Evolutionary conservation across 2,329 filamentous ascomycete genomes (phyloP), one percentile per base, ranked within the genome.

Genomic region (Neofusicoccum sp.): DNA sequence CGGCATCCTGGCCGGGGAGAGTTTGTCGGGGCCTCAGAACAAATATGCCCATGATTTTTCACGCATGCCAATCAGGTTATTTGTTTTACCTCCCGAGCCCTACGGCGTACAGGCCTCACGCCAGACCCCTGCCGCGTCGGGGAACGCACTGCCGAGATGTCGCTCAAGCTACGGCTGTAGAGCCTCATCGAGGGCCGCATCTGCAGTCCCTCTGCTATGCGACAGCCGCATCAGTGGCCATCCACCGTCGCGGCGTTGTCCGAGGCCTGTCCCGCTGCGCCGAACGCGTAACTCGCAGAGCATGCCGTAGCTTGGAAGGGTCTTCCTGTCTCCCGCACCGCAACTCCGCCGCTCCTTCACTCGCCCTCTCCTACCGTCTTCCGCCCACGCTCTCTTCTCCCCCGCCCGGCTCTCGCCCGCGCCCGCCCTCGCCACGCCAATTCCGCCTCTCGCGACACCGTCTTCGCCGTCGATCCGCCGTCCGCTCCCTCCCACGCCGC

Each of bases 271-370:
- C 16, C 16, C 47, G 34, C 44, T 60, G 36, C 45, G 57, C 57
- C 57, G 57, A 60, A 60, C 57, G 57, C 57, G 57, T 60, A 48
- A 51, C 36, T 40, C 34, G 34, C 34, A 38, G 51, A 56, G 51
- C 51, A 56, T 56, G 51, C 51, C 51, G 38, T 56, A 56, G 33
- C 51, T 24, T 31, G 31, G 49, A 54, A 56, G 51, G 51, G 51
- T 56, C 51, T 56, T 60, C 45, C 57, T 48, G 44, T 41, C 57
- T 49, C 28, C 57, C 44, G 44, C 57, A 49, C 41, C 41, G 41
- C 41, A 11, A 45, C 41, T 45, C 28, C 41, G 41, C 57, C 57
- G 57, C 44, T 60, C 57, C 45, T 49, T 60, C 44, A 60, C 20
- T 43, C 57, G 41, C 57, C 34, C 16, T 43, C 38, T 60, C 57